Percentiles rank a stretch among this genome's conserved stretches.
phyloP scores from a whole-genome alignment of 2,329 filamentous ascomycete species.

The Amphichorda felina region DNA sequence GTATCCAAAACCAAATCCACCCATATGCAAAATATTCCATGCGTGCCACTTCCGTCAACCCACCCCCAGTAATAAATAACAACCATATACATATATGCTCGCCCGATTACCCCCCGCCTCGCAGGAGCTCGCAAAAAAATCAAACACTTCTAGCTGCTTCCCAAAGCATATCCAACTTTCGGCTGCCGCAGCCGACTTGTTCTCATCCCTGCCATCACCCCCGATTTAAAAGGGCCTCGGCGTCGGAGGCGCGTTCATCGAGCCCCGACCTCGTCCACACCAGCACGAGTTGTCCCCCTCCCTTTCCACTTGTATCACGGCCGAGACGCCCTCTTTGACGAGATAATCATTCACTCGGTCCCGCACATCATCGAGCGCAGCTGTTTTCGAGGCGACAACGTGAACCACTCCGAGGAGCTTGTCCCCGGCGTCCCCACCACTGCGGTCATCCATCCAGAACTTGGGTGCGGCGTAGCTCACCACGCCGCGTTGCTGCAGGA shows the following conservation, averaged over 20 bases:
- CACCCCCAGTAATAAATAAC: no score
- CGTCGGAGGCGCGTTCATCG: constrained; percentile 15
- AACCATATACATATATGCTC: no score
- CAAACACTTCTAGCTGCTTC: no score
- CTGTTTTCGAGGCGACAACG: constrained; percentile 59
- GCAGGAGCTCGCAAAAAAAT: no score
- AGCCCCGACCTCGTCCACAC: constrained; percentile 29
- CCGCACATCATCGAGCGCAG: constrained; percentile 72
- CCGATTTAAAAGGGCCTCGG: constrained; percentile 19
- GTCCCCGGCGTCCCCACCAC: constrained; percentile 26
- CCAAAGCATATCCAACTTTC: no score
- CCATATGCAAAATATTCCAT: no score
- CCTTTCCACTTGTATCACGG: constrained; percentile 77
- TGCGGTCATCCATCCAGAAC: constrained; percentile 80
- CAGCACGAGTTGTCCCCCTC: constrained; percentile 62
- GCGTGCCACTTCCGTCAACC: no score
- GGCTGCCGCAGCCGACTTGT: no score
- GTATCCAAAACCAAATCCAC: no score
- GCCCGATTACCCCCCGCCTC: no score
- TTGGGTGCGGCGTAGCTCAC: constrained; percentile 76
- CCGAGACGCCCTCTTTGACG: constrained; percentile 59
- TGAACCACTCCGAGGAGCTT: constrained; percentile 76
- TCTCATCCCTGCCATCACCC: no score
- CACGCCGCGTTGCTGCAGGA: constrained; percentile 73
- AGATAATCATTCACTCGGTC: constrained; percentile 66